Conservation (phyloP, 2,329 filamentous ascomycete genomes). For the Fusarium palustre region DNA sequence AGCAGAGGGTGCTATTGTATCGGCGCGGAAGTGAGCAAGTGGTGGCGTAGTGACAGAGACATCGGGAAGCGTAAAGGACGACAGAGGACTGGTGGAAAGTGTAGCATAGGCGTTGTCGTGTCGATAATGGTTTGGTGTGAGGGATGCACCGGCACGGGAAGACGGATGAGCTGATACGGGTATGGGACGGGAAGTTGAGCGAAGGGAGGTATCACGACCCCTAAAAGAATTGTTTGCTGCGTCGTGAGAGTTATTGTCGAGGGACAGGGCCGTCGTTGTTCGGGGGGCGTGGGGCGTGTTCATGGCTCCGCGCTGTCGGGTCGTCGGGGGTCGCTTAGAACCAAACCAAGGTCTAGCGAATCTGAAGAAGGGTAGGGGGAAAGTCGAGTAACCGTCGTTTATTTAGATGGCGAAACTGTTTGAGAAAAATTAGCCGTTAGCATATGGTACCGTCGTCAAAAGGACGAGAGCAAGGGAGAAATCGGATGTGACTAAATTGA, state of each 20-base stretch:
- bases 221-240: conserved; percentile 26
- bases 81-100: conserved; percentile 36
- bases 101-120: conserved; percentile 38
- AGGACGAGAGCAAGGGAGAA: conserved; percentile 5
- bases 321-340: conserved; percentile 39
- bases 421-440: conserved; percentile 18
- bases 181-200: conserved; percentile 38
- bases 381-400: conserved; percentile 19
- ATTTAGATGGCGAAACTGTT: conserved; percentile 13
- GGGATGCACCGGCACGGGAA: conserved; percentile 29
- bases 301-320: conserved; percentile 48
- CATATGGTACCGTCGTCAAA: conserved; percentile 3
- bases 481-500: conserved; percentile 20
- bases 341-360: conserved; percentile 34
- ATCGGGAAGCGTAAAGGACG: conserved; percentile 42
- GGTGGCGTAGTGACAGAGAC: conserved; percentile 43
- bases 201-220: conserved; percentile 40
- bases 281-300: conserved; percentile 47
- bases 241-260: conserved; percentile 38
- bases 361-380: conserved; percentile 2
- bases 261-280: conserved; percentile 46
- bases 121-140: conserved; percentile 37
- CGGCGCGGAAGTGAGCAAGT: conserved; percentile 44
- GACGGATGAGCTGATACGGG: conserved; percentile 35
- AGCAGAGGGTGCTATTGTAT: conserved; percentile 51